Evolutionary conservation across 1,284 basidiomycete species (phyloP), one percentile per base, ranked within the genome.

Genomic region (Apiotrichum akiyoshidainum): DNA sequence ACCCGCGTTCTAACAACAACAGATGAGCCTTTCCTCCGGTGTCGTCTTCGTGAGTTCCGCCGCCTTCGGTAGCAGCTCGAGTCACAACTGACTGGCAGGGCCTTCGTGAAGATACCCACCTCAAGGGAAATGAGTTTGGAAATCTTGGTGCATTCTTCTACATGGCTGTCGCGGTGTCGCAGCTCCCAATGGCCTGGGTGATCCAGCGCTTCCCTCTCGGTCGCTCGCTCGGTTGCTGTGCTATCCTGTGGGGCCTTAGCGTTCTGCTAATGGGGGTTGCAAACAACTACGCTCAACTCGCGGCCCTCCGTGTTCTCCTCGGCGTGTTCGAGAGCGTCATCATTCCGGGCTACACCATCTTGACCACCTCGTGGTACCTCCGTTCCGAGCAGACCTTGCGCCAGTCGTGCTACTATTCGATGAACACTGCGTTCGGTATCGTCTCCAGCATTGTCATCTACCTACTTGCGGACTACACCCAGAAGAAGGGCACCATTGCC

Each of bases 261-360:
- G 65, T 68, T 52, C 35, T 64, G 45, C 56, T 58, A 53, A 55
- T 67, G 37, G 61, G 54, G 54, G 68, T 59, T 12, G 63, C 65
- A 54, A 63, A 70, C 59, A 65, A 58, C 55, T 70, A 65, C 54
- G 45, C 55, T 9, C 55, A 65, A 42, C 58, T 71, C 14, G 51
- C 64, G 1, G 46, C 34, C 21, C 55, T 57, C 21, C 60, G 60
- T 8, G 48, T 60, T 21, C 33, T 71, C 42, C 61, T 71, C 22
- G 69, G 69, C 19, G 63, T 65, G 60, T 65, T 69, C 19, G 69
- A 71, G 50, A 58, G 56, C 7, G 64, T 61, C 55, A 50, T 71
- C 55, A 68, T 64, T 5, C 69, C 69, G 39, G 69, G 69, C 35
- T 71, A 69, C 57, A 54, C 58, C 5, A 50, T 60, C 54, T 44